phyloP scores from a whole-genome alignment of 2,329 filamentous ascomycete genomes.

The Sporothrix sp. region DNA sequence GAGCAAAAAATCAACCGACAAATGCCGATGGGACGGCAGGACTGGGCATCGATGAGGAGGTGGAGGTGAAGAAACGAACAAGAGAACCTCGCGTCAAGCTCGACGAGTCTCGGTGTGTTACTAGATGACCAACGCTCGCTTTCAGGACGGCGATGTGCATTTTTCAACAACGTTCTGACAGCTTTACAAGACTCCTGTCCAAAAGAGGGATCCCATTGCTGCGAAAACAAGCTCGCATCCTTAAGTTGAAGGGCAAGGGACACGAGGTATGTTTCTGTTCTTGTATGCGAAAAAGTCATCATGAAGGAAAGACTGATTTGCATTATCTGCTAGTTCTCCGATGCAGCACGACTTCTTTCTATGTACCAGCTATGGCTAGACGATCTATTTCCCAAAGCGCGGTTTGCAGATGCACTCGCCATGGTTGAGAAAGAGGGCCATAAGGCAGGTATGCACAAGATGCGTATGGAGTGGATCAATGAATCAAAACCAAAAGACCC shows the following conservation, averaged over 20 bases:
- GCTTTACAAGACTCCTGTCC: constrained; percentile 81
- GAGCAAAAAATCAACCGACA: constrained; percentile 28
- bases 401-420: constrained; percentile 76
- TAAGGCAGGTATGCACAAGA: constrained; percentile 64
- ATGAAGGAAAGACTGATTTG: too few relatives aligned
- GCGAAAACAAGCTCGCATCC: constrained; percentile 56
- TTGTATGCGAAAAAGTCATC: too few relatives aligned
- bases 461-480: constrained; percentile 75
- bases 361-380: constrained; percentile 97
- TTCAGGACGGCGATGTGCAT: too few relatives aligned
- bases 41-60: constrained; percentile 76
- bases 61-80: constrained; percentile 69
- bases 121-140: neutral
- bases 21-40: constrained; percentile 42
- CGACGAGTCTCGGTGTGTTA: constrained; percentile 60
- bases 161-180: too few relatives aligned
- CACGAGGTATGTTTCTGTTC: constrained; percentile 60
- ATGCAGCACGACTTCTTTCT: constrained; percentile 69
- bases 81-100: constrained; percentile 69
- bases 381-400: constrained; percentile 87
- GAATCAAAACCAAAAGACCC: constrained; percentile 50
- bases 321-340: constrained; percentile 56
- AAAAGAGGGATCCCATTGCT: constrained; percentile 75
- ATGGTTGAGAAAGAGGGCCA: constrained; percentile 95
- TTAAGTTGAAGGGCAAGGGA: constrained; percentile 85